Percentiles rank a stretch among this genome's conserved stretches.
Evolutionary conservation across 352 stramenopile genomes (phyloP).

Genomic region (Pythium aristosporum): DNA sequence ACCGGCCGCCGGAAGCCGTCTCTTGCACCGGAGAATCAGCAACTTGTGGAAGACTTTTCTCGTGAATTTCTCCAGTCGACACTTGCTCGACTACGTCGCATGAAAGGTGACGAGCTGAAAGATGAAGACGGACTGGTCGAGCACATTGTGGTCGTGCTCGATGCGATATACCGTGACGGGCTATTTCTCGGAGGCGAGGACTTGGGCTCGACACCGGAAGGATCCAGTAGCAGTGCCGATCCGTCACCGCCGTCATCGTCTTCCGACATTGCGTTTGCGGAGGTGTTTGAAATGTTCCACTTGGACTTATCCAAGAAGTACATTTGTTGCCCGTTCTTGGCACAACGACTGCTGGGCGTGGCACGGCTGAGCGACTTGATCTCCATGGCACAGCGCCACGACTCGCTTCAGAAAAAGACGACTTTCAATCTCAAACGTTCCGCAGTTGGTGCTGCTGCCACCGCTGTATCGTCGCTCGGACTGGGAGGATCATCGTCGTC

Average conservation of each 20-base stretch:
- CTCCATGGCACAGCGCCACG: constrained; percentile 64
- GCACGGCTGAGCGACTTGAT: constrained; percentile 77
- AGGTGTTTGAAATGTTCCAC: constrained; percentile 81
- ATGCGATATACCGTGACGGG: constrained; percentile 70
- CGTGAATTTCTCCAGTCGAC: constrained; percentile 72
- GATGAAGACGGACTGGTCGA: constrained; percentile 81
- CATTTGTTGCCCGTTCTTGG: constrained; percentile 83
- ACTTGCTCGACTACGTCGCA: constrained; percentile 63
- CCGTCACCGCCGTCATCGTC: constrained; percentile 6
- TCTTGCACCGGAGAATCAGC: constrained; percentile 27
- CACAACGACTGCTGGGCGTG: constrained; percentile 69
- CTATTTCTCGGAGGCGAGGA: constrained; percentile 44
- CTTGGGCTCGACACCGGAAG: constrained; percentile 12
- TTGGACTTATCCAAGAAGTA: constrained; percentile 86
- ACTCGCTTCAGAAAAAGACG: constrained; percentile 62
- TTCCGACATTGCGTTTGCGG: constrained; percentile 48
- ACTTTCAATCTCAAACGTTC: constrained; percentile 46
- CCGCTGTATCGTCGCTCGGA: constrained; percentile 28
- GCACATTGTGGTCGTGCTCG: constrained; percentile 63
- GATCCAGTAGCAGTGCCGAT: constrained; percentile 8
- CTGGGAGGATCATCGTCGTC: constrained; percentile 21
- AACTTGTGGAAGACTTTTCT: constrained; percentile 75
- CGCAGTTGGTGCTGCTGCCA: constrained; percentile 18
- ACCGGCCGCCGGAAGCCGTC: constrained; percentile 37
- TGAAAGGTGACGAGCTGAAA: constrained; percentile 74